These are phyloP conservation scores for Crithidia brevicula DNA, from an alignment of 208 protist genomes.

Conservation along the genomic window DNA sequence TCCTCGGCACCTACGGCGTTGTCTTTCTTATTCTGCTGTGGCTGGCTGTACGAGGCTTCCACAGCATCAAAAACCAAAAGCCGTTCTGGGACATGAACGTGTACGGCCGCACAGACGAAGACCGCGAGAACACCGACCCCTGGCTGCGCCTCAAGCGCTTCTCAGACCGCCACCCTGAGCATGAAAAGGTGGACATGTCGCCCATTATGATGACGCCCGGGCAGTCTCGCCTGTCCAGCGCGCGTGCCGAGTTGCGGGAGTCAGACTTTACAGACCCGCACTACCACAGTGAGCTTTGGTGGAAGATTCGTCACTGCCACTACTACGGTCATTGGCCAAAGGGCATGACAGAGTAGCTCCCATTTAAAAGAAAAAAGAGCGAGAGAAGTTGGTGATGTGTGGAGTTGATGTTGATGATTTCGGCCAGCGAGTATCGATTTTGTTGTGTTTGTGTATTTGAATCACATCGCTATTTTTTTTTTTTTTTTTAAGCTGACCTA, in stretches of 20 bases:
- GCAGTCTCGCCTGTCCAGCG: constrained; percentile 73
- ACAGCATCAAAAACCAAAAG: constrained; percentile 89
- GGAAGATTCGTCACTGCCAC: constrained; percentile 82
- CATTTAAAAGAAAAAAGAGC: neutral
- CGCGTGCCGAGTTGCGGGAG: constrained; percentile 84
- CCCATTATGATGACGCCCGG: constrained; percentile 84
- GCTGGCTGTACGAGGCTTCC: constrained; percentile 76
- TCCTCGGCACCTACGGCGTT: constrained; percentile 69
- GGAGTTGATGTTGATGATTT: neutral
- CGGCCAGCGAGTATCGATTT: too few species aligned
- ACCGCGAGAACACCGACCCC: constrained; percentile 52
- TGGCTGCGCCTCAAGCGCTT: constrained; percentile 85
- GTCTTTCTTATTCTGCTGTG: constrained; percentile 61
- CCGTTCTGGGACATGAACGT: constrained; percentile 89
- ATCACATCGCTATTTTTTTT: too few species aligned
- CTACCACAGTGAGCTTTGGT: constrained; percentile 90
- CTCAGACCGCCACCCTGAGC: constrained; percentile 86
- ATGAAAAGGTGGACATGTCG: constrained; percentile 68
- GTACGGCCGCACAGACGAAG: constrained; percentile 75
- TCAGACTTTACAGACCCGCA: constrained; percentile 88
- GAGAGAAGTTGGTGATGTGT: neutral
- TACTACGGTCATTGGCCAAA: constrained; percentile 93
- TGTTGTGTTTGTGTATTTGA: too few species aligned
- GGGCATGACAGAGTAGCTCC: constrained; percentile 65
- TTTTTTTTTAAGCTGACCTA: too few species aligned